Evolutionary conservation across 495 filamentous ascomycete species (phyloP).

Genomic region (Aspergillus incahuasiensis): DNA sequence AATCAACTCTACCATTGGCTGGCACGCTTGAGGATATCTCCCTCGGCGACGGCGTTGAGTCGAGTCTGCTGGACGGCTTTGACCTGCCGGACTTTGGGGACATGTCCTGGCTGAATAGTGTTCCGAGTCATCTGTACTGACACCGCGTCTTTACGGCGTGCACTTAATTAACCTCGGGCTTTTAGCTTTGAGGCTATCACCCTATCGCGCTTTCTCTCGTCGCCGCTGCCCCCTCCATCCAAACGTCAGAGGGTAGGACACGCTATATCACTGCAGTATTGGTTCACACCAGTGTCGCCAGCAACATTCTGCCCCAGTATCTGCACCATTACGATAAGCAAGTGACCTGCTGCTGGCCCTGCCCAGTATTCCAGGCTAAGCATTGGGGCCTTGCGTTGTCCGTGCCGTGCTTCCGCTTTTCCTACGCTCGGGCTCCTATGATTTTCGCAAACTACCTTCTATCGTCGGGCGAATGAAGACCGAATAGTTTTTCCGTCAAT

Average conservation of each 20-base stretch:
- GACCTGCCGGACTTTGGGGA: slow-evolving; percentile 35
- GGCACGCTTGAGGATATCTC: slow-evolving; percentile 23
- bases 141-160: too few relatives aligned
- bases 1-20: neutral
- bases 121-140: slow-evolving; percentile 30
- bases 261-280: too few relatives aligned
- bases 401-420: neutral
- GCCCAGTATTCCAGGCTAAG: neutral
- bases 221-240: too few relatives aligned
- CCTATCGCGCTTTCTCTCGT: too few relatives aligned
- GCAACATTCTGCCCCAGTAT: too few relatives aligned
- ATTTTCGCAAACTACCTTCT: neutral
- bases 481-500: slow-evolving; percentile 21
- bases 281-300: too few relatives aligned
- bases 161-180: too few relatives aligned
- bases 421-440: neutral
- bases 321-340: too few relatives aligned
- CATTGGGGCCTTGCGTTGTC: neutral
- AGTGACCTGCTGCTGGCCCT: neutral
- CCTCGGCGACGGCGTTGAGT: slow-evolving; percentile 29
- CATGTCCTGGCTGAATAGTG: slow-evolving; percentile 40
- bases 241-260: too few relatives aligned
- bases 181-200: too few relatives aligned
- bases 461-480: slow-evolving; percentile 16
- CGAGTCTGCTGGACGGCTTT: slow-evolving; percentile 26